A percentile compares a stretch with the other conserved stretches of the same genome.
Conservation (phyloP, 495 filamentous ascomycete species). For the Lophiostoma macrostomum region DNA sequence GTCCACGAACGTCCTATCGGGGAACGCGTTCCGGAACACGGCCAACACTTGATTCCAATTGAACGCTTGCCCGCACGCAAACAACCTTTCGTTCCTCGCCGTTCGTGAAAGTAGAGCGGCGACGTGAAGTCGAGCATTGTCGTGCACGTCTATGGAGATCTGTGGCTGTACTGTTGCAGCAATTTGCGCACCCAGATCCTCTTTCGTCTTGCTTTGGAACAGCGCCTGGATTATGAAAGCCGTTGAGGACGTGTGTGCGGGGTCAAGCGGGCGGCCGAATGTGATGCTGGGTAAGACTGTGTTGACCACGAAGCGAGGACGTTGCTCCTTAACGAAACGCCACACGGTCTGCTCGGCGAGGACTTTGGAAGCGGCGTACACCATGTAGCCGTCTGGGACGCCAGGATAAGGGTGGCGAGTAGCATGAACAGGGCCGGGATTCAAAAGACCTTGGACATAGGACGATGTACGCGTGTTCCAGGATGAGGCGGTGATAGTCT, state of each 20-base stretch:
- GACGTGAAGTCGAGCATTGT: slow-evolving; percentile 22
- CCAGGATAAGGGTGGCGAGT: slow-evolving; percentile 23
- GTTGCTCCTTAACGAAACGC: slow-evolving; percentile 50
- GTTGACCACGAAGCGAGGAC: slow-evolving; percentile 50
- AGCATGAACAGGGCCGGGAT: slow-evolving; percentile 9
- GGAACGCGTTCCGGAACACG: slow-evolving; percentile 14
- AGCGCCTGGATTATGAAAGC: slow-evolving; percentile 5
- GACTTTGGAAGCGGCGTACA: slow-evolving; percentile 56
- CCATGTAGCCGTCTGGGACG: slow-evolving; percentile 16
- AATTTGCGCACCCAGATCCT: background rate
- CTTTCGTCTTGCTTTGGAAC: background rate
- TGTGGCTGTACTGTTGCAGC: background rate
- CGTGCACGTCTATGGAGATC: slow-evolving; percentile 22
- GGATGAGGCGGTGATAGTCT: background rate
- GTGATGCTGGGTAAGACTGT: slow-evolving; percentile 48
- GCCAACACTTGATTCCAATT: slow-evolving; percentile 22
- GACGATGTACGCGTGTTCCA: no score
- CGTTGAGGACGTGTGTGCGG: slow-evolving; percentile 11
- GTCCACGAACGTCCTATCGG: slow-evolving; percentile 11
- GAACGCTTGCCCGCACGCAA: slow-evolving; percentile 19
- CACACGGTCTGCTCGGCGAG: slow-evolving; percentile 52
- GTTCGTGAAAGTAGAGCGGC: slow-evolving; percentile 14
- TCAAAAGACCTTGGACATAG: no score
- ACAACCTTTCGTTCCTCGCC: slow-evolving; percentile 18
- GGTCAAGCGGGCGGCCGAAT: slow-evolving; percentile 28